These are phyloP conservation scores for Aspergillus tanneri DNA, from an alignment of 2,329 filamentous ascomycete genomes.

Conservation along the genomic window DNA sequence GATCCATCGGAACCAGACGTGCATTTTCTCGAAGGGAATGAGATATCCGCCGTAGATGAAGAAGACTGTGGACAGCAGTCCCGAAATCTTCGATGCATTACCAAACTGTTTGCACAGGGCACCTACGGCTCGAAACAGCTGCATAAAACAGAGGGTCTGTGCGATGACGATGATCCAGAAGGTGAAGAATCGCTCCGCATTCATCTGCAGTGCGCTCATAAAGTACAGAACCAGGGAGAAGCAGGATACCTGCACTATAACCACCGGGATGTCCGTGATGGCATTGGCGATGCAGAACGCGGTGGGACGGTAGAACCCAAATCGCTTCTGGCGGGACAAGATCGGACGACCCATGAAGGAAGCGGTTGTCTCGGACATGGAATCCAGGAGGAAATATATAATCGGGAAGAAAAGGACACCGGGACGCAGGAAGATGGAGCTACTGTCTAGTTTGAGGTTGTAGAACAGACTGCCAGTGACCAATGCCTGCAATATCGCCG, in stretches of 20 bases:
- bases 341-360: slow-evolving; percentile 65
- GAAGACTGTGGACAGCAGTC: slow-evolving; percentile 42
- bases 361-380: slow-evolving; percentile 58
- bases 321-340: slow-evolving; percentile 66
- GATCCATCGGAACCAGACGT: slow-evolving; percentile 62
- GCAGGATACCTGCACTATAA: slow-evolving; percentile 55
- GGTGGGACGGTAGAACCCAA: slow-evolving; percentile 63
- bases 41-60: slow-evolving; percentile 62
- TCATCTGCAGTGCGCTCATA: slow-evolving; percentile 54
- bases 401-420: slow-evolving; percentile 61
- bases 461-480: slow-evolving; percentile 53
- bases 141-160: slow-evolving; percentile 51
- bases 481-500: slow-evolving; percentile 40
- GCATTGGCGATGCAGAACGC: slow-evolving; percentile 59
- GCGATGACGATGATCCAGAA: slow-evolving; percentile 54
- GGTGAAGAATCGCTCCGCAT: slow-evolving; percentile 61
- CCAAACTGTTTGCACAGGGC: slow-evolving; percentile 49
- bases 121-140: slow-evolving; percentile 51
- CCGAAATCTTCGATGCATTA: slow-evolving; percentile 48
- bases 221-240: slow-evolving; percentile 63
- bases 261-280: slow-evolving; percentile 56
- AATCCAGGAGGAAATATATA: slow-evolving; percentile 60
- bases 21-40: slow-evolving; percentile 60
- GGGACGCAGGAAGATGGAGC: slow-evolving; percentile 57
- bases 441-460: slow-evolving; percentile 50